Evolutionary conservation across 306 rosid genomes (phyloP), one percentile per base, ranked within the genome.

Genomic region (Gleditsia sinensis): DNA sequence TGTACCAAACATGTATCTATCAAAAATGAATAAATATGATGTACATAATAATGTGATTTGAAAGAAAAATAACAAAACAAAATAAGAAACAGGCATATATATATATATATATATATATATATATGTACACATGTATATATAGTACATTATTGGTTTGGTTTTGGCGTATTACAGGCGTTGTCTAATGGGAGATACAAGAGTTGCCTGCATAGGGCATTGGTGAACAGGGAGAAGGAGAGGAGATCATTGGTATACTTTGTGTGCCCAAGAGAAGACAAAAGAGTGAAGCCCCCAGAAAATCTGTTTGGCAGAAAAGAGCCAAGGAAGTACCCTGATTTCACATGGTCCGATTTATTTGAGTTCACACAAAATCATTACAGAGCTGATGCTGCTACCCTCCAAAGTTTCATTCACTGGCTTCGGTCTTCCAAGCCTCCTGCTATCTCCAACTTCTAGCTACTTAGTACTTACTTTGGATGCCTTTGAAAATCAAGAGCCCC

Each of bases 311-410:
- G 19, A 58, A 77, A 83, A 74, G 82, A 71, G 32, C 77, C 78
- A 67, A 86, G 93, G 71, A 82, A 82, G 75, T 88, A 83, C 78
- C 93, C 93, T 25, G 93, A 88, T 78, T 88, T 86, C 84, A 86
- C 88, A 40, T 88, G 90, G 93, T 78, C 84, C 3, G 82, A 73
- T 65, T 62, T 88, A 37, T 77, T 71, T 63, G 87, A 83, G 27
- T 88, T 86, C 74, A 86, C 93, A 1, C 90, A 88, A 73, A 85
- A 57, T 2, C 87, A 86, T 27, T 86, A 83, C 23, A 81, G 90
- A 25, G 81, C 88, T 86, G 93, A 88, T 69, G 86, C 63, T 17
- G 67, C 86, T 23, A 86, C 93, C 0, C 84, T 88, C 63, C 84
- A 82, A 67, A 83, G 69, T 78, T 88, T 88, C 86, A 23, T 82